Conservation (phyloP, 75 land plant species). For the Selaginella tamariscina region DNA sequence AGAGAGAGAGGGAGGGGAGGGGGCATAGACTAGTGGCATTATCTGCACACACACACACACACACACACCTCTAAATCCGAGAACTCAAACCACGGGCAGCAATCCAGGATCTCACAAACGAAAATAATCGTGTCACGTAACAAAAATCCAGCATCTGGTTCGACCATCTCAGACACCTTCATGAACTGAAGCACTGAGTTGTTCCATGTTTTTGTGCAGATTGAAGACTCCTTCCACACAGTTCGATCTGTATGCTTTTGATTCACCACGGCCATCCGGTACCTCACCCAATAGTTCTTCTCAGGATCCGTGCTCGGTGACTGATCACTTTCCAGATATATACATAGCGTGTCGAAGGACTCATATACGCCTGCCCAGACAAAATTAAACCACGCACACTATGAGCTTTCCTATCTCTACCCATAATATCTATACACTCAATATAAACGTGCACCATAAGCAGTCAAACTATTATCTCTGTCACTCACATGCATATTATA, state of each 20-base stretch:
- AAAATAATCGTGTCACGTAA: slow-evolving; percentile 85
- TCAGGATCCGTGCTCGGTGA: slow-evolving; percentile 82
- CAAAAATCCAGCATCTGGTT: slow-evolving; percentile 86
- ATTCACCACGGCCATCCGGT: slow-evolving; percentile 87
- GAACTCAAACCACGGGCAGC: slow-evolving; percentile 99
- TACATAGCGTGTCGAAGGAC: slow-evolving; percentile 94
- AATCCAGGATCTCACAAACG: slow-evolving; percentile 91
- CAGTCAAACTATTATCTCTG: too few species aligned
- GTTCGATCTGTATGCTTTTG: slow-evolving; percentile 80
- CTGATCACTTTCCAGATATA: slow-evolving; percentile 92
- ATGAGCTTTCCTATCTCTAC: background rate
- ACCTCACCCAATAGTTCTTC: slow-evolving; percentile 90
- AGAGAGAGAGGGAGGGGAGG: too few species aligned
- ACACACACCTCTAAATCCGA: slow-evolving; percentile 83
- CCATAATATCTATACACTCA: too few species aligned
- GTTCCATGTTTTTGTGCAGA: slow-evolving; percentile 98
- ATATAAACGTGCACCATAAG: too few species aligned
- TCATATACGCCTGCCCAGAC: slow-evolving; percentile 82
- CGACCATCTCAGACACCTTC: slow-evolving; percentile 96
- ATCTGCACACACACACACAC: background rate
- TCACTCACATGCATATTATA: too few species aligned
- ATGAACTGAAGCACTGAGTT: slow-evolving; percentile 98
- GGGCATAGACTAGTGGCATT: too few species aligned
- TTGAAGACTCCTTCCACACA: slow-evolving; percentile 93
- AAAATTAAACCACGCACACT: background rate